Percentiles rank a stretch among this genome's conserved stretches.
These are phyloP conservation scores for Wickerhamiella slavikovae DNA, from an alignment of 805 yeast genomes.

Conservation along the genomic window DNA sequence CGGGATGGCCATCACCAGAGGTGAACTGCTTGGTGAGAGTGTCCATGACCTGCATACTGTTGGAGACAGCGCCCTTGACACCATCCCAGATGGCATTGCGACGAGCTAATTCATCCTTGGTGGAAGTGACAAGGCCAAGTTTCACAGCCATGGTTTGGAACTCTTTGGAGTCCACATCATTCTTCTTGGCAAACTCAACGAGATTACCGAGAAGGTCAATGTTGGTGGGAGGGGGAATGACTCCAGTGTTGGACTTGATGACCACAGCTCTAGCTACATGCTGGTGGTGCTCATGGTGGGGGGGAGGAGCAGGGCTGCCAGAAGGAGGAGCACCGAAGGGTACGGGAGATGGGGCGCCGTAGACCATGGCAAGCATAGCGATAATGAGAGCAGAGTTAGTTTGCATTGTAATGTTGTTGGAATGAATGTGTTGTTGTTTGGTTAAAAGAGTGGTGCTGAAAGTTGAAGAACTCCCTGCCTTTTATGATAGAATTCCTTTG, in stretches of 20 bases:
- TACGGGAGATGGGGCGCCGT: background rate
- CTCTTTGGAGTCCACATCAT: background rate
- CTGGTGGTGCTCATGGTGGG: background rate
- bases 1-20: conserved; percentile 10
- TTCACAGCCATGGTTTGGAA: background rate
- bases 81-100: conserved; percentile 6
- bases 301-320: background rate
- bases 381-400: background rate
- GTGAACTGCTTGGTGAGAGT: conserved; percentile 8
- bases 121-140: no score
- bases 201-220: background rate
- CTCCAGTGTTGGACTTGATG: no score
- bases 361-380: background rate
- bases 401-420: no score
- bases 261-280: no score
- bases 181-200: background rate
- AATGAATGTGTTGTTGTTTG: no score
- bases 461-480: no score
- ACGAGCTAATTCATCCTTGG: no score
- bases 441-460: no score
- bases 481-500: no score
- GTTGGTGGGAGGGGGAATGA: no score
- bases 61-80: conserved; percentile 8
- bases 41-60: conserved; percentile 9
- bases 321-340: background rate